Evolutionary conservation across 176 grass and related monocot genomes (phyloP).

Genomic region (Cenchrus fungigraminus): DNA sequence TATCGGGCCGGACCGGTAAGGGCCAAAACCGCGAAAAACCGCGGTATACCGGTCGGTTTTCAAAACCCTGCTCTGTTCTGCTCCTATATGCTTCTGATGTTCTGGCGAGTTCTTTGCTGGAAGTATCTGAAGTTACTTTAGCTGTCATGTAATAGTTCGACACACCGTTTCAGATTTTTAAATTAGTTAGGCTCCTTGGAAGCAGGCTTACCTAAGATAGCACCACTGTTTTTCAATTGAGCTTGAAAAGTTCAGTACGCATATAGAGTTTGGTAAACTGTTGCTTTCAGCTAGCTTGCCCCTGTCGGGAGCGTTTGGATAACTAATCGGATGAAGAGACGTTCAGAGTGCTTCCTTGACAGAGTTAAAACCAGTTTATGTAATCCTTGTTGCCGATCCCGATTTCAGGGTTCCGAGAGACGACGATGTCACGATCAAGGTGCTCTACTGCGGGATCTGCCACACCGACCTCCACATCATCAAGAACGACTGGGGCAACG

Average conservation of each 20-base stretch:
- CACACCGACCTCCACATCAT: conserved; percentile 71
- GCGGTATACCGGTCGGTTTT: too few species aligned
- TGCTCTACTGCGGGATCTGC: conserved; percentile 78
- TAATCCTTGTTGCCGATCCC: background rate
- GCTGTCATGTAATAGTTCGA: background rate
- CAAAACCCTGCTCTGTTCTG: background rate
- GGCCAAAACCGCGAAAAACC: too few species aligned
- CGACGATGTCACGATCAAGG: conserved; percentile 74
- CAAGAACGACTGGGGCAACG: conserved; percentile 72
- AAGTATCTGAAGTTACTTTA: background rate
- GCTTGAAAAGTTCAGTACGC: background rate
- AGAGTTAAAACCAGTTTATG: background rate
- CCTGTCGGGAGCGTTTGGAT: background rate
- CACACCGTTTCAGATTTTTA: background rate
- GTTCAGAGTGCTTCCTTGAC: background rate
- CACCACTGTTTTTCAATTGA: background rate
- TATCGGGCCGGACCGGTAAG: too few species aligned
- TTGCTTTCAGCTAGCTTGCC: background rate
- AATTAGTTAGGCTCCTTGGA: background rate
- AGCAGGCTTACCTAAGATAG: background rate
- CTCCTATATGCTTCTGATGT: background rate
- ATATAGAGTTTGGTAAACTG: background rate
- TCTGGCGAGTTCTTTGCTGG: background rate
- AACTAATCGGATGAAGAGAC: background rate
- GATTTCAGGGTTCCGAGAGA: conserved; percentile 49